Conservation (phyloP, 257 asterid species). For the Scutellaria barbata region DNA sequence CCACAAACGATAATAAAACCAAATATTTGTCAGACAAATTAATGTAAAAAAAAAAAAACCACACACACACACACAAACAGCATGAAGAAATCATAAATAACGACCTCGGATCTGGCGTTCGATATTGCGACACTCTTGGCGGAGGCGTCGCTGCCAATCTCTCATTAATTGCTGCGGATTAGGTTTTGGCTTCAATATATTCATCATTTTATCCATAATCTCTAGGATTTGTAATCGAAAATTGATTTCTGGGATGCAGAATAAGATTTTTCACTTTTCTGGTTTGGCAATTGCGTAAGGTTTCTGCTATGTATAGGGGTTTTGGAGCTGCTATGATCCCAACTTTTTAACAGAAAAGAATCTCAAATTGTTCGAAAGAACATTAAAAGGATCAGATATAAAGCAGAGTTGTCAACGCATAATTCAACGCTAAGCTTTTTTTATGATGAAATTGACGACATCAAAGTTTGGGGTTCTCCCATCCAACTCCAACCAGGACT, state of each 20-base stretch:
- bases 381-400: neutral
- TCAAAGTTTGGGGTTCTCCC: neutral
- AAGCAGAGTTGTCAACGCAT: neutral
- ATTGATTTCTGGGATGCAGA: constrained; percentile 12
- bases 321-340: constrained; percentile 10
- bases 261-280: neutral
- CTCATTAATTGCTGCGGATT: constrained; percentile 78
- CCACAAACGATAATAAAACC: constrained; percentile 25
- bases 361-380: constrained; percentile 15
- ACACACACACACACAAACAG: neutral
- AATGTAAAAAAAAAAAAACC: neutral
- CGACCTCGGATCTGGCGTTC: constrained; percentile 93
- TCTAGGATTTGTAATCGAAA: neutral
- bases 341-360: constrained; percentile 2
- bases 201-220: constrained; percentile 70
- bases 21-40: constrained; percentile 1
- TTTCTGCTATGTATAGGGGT: constrained; percentile 26
- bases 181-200: constrained; percentile 74
- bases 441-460: constrained; percentile 5
- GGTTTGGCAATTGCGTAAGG: constrained; percentile 30
- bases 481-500: no score
- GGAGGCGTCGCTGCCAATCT: constrained; percentile 96
- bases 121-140: constrained; percentile 83
- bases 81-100: neutral
- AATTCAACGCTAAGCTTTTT: neutral